phyloP scores from a whole-genome alignment of 257 asterid species.

The Perilla frutescens region DNA sequence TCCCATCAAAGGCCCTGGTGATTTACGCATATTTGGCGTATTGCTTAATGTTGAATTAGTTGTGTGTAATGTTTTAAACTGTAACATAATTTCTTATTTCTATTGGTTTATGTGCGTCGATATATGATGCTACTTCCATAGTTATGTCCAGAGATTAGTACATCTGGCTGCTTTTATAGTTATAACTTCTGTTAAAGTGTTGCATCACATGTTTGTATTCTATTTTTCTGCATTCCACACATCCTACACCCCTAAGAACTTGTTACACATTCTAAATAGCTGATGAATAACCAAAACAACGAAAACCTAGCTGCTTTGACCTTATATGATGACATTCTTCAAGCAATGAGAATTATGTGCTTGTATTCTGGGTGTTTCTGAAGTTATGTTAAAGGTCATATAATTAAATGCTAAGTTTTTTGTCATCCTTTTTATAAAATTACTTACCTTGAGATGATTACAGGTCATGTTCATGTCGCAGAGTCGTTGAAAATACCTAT shows the following conservation, averaged over 20 bases:
- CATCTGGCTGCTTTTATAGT: background rate
- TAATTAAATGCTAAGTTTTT: constrained; percentile 1
- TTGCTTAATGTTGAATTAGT: background rate
- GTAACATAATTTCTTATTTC: no score
- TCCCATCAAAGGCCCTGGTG: background rate
- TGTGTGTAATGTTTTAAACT: constrained; percentile 4
- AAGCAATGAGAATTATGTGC: constrained; percentile 12
- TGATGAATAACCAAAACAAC: constrained; percentile 2
- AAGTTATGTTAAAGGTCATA: constrained; percentile 17
- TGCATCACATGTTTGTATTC: constrained; percentile 1
- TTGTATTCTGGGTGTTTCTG: constrained; percentile 2
- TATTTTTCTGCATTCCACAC: background rate
- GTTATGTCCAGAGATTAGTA: background rate
- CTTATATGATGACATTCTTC: background rate
- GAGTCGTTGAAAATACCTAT: constrained; percentile 86
- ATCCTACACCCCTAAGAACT: background rate
- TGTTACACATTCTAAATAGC: constrained; percentile 22
- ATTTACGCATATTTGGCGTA: background rate
- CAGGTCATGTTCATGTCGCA: constrained; percentile 97
- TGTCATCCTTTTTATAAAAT: background rate
- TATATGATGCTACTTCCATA: background rate
- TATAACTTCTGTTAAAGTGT: background rate
- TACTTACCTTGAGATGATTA: constrained; percentile 27
- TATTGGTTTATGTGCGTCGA: no score
- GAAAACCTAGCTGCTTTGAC: background rate